phyloP scores from a whole-genome alignment of 106 monocot species.

The Narthecium ossifragum region DNA sequence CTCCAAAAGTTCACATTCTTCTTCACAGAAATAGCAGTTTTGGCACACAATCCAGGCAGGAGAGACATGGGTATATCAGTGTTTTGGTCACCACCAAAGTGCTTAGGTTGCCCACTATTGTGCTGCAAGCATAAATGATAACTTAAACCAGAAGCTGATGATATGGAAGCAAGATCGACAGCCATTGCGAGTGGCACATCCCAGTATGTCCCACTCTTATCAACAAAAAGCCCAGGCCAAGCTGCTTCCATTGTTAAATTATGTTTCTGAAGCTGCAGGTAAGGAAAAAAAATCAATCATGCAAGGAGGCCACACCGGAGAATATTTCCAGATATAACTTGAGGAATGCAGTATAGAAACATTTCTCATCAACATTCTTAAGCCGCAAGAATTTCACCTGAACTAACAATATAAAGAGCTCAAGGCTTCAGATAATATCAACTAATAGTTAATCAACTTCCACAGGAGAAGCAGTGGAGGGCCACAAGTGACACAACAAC shows the following conservation, averaged over 20 bases:
- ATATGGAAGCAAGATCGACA: constrained; percentile 70
- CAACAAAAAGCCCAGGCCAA: constrained; percentile 83
- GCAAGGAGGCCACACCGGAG: too few relatives aligned
- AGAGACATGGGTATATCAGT: constrained; percentile 45
- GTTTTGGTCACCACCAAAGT: constrained; percentile 31
- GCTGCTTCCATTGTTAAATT: constrained; percentile 72
- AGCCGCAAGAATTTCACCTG: too few relatives aligned
- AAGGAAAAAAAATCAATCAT: too few relatives aligned
- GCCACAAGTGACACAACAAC: too few relatives aligned
- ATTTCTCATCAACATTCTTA: too few relatives aligned
- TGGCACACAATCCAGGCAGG: constrained; percentile 81
- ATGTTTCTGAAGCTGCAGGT: constrained; percentile 75
- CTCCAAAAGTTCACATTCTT: constrained; percentile 72
- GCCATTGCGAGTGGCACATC: constrained; percentile 77
- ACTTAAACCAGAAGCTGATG: constrained; percentile 50
- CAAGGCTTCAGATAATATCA: too few relatives aligned
- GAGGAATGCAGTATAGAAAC: too few relatives aligned
- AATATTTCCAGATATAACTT: too few relatives aligned
- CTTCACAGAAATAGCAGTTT: constrained; percentile 68
- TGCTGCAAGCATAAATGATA: constrained; percentile 87
- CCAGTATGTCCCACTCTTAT: constrained; percentile 76
- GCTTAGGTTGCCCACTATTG: constrained; percentile 72
- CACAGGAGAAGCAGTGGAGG: too few relatives aligned
- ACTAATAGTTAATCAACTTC: too few relatives aligned
- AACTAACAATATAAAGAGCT: too few relatives aligned